A percentile compares a stretch with the other conserved stretches of the same genome.
These are phyloP conservation scores for Bretschneidera sinensis DNA, from an alignment of 345 rosid species.

Conservation along the genomic window DNA sequence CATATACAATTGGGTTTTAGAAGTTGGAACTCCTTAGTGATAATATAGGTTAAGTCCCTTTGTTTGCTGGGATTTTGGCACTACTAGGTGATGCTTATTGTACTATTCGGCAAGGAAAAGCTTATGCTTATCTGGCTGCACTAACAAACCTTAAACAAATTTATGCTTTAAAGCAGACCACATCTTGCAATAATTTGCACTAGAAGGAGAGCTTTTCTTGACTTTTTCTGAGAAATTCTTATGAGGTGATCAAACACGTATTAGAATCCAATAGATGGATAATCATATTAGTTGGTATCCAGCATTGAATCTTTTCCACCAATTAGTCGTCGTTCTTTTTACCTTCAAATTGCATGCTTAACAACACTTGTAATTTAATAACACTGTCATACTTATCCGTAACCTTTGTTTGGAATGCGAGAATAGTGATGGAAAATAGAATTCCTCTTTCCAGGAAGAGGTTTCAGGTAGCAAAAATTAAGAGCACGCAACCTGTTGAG, in stretches of 20 bases:
- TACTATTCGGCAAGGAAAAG: slow-evolving; percentile 8
- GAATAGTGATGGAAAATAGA: no score
- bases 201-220: background rate
- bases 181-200: no score
- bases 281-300: slow-evolving; percentile 3
- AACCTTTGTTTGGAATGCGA: no score
- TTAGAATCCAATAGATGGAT: background rate
- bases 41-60: slow-evolving; percentile 1
- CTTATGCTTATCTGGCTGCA: background rate
- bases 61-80: slow-evolving; percentile 7
- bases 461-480: no score
- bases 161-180: background rate
- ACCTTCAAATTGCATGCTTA: background rate
- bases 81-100: background rate
- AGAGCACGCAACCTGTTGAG: no score
- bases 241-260: background rate
- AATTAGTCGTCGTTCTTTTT: background rate
- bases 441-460: no score
- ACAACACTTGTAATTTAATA: no score
- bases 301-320: background rate
- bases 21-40: no score
- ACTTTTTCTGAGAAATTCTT: background rate
- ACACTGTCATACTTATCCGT: no score
- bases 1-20: no score
- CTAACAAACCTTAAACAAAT: slow-evolving; percentile 1